phyloP scores from a whole-genome alignment of 73 alveolate species.

The Effrenium voratum region DNA sequence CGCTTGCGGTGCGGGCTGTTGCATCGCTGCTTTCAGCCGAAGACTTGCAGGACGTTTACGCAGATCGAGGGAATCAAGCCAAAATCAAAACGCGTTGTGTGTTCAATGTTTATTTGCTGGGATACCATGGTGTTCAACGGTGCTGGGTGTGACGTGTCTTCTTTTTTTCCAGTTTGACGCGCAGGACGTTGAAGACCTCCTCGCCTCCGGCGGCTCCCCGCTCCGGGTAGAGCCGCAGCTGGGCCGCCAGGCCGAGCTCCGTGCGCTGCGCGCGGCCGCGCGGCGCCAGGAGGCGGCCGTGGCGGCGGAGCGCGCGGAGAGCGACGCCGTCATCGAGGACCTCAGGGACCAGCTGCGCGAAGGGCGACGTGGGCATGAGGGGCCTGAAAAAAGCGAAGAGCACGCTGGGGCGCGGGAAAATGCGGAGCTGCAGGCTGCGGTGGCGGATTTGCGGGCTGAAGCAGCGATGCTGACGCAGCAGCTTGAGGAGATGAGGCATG shows the following conservation, averaged over 20 bases:
- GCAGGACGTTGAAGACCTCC: constrained; percentile 7
- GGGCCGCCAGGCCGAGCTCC: too few relatives aligned
- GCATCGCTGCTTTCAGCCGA: constrained; percentile 51
- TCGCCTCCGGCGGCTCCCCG: constrained; percentile 18
- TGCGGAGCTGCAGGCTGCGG: constrained; percentile 14
- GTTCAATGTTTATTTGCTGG: too few relatives aligned
- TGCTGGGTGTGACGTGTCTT: not conserved
- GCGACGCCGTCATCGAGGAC: constrained; percentile 41
- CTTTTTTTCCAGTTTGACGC: not conserved
- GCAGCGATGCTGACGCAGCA: not conserved
- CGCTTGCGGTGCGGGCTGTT: constrained; percentile 50
- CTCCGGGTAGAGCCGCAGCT: not conserved
- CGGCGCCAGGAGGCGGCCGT: constrained; percentile 47
- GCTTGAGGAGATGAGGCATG: too few relatives aligned
- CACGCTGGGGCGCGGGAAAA: not conserved
- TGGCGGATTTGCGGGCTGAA: not conserved
- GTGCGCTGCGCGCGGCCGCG: too few relatives aligned
- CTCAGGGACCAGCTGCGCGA: not conserved
- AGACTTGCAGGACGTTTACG: constrained; percentile 25
- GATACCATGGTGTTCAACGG: not conserved
- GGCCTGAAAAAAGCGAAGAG: not conserved
- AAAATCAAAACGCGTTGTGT: not conserved
- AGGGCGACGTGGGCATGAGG: not conserved
- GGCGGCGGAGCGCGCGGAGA: constrained; percentile 58
- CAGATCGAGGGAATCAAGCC: not conserved